Evolutionary conservation across 78 protist genomes (phyloP), one percentile per base, ranked within the genome.

Genomic region (Dictyostelium firmibasis): DNA sequence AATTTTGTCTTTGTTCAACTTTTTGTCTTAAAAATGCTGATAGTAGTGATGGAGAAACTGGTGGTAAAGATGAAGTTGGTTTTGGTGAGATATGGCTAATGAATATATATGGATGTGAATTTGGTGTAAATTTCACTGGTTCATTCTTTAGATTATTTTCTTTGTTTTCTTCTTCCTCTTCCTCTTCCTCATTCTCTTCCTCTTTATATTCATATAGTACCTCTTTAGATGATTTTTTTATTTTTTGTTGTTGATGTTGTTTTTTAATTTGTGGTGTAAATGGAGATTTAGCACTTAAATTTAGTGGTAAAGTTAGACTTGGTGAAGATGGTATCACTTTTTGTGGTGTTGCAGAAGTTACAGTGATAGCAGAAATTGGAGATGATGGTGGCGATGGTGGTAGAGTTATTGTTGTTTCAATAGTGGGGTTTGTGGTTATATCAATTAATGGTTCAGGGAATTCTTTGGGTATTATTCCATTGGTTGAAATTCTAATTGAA

Each of bases 381-480:
- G 81, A 35, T 16, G 47, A 18, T 31, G 81, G 81, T 20, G 67
- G 67, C 18, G 81, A 35, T 16, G 47, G 41, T 31, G 81, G 81
- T 20, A 16, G 27, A 18, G 1, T 75, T 57, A 20, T 57, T 57
- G 2, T 57, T 23, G 16, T 57, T 57, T 57, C 67, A 57, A 20
- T 4, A 20, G 6, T 16, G 3, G n/a, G n/a, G n/a, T n/a, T n/a
- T n/a, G n/a, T n/a, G n/a, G n/a, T n/a, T n/a, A n/a, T n/a, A n/a
- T n/a, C n/a, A n/a, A n/a, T 16, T 57, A 27, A 20, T 74, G 81
- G 85, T n/a, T 29, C 53, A 31, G 86, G 86, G 25, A 82, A 82
- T 82, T 82, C 76, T 82, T 13, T 9, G 5, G 86, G 86, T 14
- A 88, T 79, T 14, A 79, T 18, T 31, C 93, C 93, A 88, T 88